A percentile compares a stretch with the other conserved stretches of the same genome.
Evolutionary conservation across 2,329 filamentous ascomycete genomes (phyloP).

Genomic region (Clarireedia sp.): DNA sequence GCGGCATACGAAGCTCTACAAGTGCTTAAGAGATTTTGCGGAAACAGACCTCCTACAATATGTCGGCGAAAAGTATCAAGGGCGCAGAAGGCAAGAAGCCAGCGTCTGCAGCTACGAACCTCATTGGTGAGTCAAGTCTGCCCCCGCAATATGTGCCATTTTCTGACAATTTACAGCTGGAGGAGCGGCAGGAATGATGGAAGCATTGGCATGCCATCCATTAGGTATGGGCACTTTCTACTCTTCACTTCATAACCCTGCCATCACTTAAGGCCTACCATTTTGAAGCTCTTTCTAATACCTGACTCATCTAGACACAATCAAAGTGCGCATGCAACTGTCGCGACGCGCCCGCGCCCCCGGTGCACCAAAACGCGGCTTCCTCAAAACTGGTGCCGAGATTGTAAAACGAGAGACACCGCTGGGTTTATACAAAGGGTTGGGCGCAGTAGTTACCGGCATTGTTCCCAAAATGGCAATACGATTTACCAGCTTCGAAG

Average conservation of each 20-base stretch:
- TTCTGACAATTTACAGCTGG: constrained; percentile 54
- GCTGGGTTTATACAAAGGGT: constrained; percentile 89
- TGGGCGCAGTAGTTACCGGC: constrained; percentile 92
- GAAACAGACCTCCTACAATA: constrained; percentile 24
- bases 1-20: background rate
- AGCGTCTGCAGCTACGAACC: constrained; percentile 78
- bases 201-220: constrained; percentile 91
- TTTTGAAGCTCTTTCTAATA: background rate
- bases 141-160: background rate
- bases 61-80: constrained; percentile 52
- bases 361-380: constrained; percentile 77
- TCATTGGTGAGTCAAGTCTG: constrained; percentile 59
- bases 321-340: constrained; percentile 99
- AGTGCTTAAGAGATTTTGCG: background rate
- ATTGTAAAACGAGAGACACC: constrained; percentile 88
- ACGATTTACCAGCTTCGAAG: constrained; percentile 94
- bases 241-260: background rate
- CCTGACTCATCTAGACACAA: constrained; percentile 58
- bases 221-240: constrained; percentile 53
- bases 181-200: constrained; percentile 98
- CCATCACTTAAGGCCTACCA: background rate
- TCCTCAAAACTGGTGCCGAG: constrained; percentile 74
- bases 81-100: constrained; percentile 60
- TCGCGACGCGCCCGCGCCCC: constrained; percentile 76
- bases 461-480: constrained; percentile 99